phyloP scores from a whole-genome alignment of 75 land plant species.

The Pinus tabuliformis region DNA sequence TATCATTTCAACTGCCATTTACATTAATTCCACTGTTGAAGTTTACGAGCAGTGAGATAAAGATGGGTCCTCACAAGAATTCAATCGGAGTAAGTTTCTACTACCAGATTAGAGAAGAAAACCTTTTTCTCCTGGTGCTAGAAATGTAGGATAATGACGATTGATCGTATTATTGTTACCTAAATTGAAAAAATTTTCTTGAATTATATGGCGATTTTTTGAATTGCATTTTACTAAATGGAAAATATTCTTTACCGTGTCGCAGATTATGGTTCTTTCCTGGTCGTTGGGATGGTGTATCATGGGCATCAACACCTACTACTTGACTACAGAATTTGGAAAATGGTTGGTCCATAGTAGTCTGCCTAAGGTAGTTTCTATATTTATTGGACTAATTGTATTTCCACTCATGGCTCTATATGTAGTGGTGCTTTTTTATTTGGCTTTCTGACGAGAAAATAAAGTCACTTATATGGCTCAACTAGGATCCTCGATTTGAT shows the following conservation, averaged over 20 bases:
- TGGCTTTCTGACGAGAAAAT: conserved; percentile 8
- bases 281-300: conserved; percentile 10
- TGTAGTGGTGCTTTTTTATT: conserved; percentile 1
- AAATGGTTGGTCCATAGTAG: conserved; percentile 9
- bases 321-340: conserved; percentile 6
- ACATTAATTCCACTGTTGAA: conserved; percentile 44
- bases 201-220: too few species aligned
- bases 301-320: conserved; percentile 15
- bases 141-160: too few species aligned
- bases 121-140: too few species aligned
- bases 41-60: conserved; percentile 37
- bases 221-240: too few species aligned
- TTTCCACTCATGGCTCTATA: conserved; percentile 7
- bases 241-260: not conserved
- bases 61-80: conserved; percentile 47
- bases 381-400: conserved; percentile 11
- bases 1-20: conserved; percentile 46
- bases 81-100: conserved; percentile 1
- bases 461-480: not conserved
- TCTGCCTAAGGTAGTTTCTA: conserved; percentile 10
- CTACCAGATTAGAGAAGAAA: too few species aligned
- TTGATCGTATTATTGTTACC: too few species aligned
- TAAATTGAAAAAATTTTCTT: too few species aligned
- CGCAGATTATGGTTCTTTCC: conserved; percentile 10
- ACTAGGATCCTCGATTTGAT: not conserved